These are phyloP conservation scores for Colletotrichum limetticola DNA, from an alignment of 2,329 filamentous ascomycete genomes.

Conservation along the genomic window DNA sequence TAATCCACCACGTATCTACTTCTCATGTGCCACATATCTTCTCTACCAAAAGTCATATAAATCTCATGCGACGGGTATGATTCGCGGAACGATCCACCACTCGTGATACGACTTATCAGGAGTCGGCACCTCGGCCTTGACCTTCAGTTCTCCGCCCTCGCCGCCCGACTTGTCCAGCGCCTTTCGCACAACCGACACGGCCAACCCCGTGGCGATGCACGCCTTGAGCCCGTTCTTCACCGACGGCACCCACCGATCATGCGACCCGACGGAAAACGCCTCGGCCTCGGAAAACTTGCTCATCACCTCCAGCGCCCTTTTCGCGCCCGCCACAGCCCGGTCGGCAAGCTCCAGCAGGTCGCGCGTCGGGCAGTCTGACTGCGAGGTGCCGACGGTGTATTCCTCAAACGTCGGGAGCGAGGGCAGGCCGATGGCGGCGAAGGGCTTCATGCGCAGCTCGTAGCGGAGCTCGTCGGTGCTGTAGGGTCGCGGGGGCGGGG, in stretches of 20 bases:
- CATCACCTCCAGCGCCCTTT: conserved; percentile 67
- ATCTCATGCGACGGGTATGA: conserved; percentile 42
- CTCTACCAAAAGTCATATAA: not conserved
- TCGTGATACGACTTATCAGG: conserved; percentile 68
- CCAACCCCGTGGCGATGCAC: conserved; percentile 77
- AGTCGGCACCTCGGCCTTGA: conserved; percentile 63
- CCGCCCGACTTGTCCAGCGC: conserved; percentile 53
- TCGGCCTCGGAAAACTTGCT: conserved; percentile 62
- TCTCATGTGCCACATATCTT: not conserved
- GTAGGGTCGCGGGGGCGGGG: conserved; percentile 68
- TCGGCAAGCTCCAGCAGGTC: conserved; percentile 59
- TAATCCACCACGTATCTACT: conserved; percentile 11
- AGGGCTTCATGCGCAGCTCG: conserved; percentile 88
- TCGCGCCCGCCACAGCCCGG: conserved; percentile 57
- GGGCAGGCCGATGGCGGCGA: conserved; percentile 74
- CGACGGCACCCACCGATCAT: conserved; percentile 70
- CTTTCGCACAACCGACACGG: conserved; percentile 69
- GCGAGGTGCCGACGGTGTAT: conserved; percentile 59
- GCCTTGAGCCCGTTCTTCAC: conserved; percentile 72
- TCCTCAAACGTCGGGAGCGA: conserved; percentile 73
- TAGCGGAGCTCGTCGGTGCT: conserved; percentile 76
- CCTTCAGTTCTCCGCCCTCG: conserved; percentile 43
- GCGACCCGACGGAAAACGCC: conserved; percentile 65
- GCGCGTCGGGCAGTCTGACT: conserved; percentile 49
- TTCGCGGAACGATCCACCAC: conserved; percentile 72